These are phyloP conservation scores for Cetraspora pellucida DNA, from an alignment of 192 early-diverging fungal genomes.

Conservation along the genomic window DNA sequence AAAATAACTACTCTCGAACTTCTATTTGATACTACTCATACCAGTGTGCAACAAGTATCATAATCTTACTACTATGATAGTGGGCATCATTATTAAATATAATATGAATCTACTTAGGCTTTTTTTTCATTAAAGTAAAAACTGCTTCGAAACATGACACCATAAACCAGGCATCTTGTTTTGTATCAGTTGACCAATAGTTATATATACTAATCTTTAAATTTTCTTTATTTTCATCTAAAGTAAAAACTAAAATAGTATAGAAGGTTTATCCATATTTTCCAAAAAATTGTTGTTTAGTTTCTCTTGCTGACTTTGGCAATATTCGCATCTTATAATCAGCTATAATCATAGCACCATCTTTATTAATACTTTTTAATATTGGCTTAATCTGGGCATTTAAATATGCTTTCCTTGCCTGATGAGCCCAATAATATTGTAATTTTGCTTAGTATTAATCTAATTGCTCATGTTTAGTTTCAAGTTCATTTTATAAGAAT, in stretches of 20 bases:
- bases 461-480: neutral
- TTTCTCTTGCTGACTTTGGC: neutral
- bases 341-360: neutral
- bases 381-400: neutral
- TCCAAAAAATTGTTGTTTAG: conserved; percentile 3
- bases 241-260: neutral
- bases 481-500: neutral
- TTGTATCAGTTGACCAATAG: neutral
- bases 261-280: neutral
- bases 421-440: neutral
- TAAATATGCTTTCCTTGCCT: neutral
- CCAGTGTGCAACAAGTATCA: neutral
- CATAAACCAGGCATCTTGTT: neutral
- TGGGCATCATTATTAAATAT: neutral
- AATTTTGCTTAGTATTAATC: neutral
- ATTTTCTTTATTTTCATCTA: neutral
- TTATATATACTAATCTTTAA: neutral
- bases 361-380: neutral
- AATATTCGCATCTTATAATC: conserved; percentile 9
- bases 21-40: conserved; percentile 2
- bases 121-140: conserved; percentile 11
- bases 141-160: neutral
- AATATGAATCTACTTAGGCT: neutral
- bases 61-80: neutral
- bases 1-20: neutral